Conservation (phyloP, 306 rosid species). For the Crotalaria pallida region DNA sequence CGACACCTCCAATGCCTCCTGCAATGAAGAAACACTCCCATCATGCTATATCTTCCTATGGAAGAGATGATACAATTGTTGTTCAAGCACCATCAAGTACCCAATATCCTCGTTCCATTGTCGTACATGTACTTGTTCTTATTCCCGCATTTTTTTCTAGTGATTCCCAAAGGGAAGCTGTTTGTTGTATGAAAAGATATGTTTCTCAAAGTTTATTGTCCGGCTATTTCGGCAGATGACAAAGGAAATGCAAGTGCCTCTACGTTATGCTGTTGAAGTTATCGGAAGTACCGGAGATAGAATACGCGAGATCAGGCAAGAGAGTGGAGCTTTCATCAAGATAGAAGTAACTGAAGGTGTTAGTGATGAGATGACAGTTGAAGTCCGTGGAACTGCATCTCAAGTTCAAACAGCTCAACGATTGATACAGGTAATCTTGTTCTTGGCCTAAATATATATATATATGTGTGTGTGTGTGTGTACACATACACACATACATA, state of each 20-base stretch:
- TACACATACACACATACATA: too few species aligned
- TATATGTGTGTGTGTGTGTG: too few species aligned
- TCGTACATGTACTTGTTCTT: conserved; percentile 63
- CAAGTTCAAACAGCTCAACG: conserved; percentile 97
- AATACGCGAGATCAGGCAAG: conserved; percentile 92
- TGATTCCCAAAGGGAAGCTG: too few species aligned
- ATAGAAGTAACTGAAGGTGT: conserved; percentile 96
- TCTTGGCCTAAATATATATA: conserved; percentile 16
- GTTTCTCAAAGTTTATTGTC: not conserved
- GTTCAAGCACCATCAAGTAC: conserved; percentile 61
- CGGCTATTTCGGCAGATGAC: conserved; percentile 64
- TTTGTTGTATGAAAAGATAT: not conserved
- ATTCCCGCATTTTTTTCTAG: too few species aligned
- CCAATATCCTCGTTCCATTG: conserved; percentile 73
- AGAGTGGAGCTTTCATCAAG: conserved; percentile 94
- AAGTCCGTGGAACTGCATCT: conserved; percentile 88
- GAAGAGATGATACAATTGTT: conserved; percentile 74
- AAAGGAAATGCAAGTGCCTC: conserved; percentile 92
- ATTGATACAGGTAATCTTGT: conserved; percentile 71
- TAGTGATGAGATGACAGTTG: conserved; percentile 99
- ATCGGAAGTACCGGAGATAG: conserved; percentile 92
- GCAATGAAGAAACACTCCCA: conserved; percentile 86
- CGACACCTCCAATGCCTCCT: conserved; percentile 63
- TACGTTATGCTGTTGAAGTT: conserved; percentile 90
- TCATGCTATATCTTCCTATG: conserved; percentile 94